Evolutionary conservation across 2,329 filamentous ascomycete genomes (phyloP).

Genomic region (Aspergillus ochraceoroseus): DNA sequence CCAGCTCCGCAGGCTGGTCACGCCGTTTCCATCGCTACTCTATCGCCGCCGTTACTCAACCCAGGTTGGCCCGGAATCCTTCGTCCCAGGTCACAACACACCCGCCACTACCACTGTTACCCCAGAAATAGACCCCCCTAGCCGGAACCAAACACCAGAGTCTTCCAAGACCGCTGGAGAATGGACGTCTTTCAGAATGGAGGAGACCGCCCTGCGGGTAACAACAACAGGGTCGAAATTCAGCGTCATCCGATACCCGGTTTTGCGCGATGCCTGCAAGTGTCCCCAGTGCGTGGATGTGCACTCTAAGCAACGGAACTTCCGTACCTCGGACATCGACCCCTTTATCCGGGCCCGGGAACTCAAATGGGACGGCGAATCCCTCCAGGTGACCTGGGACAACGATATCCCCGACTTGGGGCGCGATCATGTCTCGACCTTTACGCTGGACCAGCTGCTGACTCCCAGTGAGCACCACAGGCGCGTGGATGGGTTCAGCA

Average conservation of each 20-base stretch:
- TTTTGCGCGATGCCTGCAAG: slow-evolving; percentile 54
- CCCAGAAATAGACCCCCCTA: too few species aligned
- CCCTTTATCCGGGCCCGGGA: slow-evolving; percentile 40
- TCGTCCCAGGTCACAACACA: too few species aligned
- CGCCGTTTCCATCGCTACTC: slow-evolving; percentile 5
- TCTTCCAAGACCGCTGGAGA: too few species aligned
- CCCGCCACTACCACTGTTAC: not conserved
- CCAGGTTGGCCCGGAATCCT: not conserved
- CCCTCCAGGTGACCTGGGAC: slow-evolving; percentile 58
- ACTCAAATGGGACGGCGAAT: slow-evolving; percentile 35
- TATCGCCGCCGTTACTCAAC: slow-evolving; percentile 11
- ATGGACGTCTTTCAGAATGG: too few species aligned
- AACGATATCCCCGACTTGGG: slow-evolving; percentile 50
- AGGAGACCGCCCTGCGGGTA: too few species aligned
- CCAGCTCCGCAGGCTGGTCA: slow-evolving; percentile 9
- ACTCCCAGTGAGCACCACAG: not conserved
- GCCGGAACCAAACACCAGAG: too few species aligned
- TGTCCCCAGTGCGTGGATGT: slow-evolving; percentile 53
- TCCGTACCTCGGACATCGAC: slow-evolving; percentile 62
- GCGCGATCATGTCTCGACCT: slow-evolving; percentile 40
- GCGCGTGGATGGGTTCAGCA: not conserved
- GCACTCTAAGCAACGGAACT: slow-evolving; percentile 59
- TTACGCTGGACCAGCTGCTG: slow-evolving; percentile 20
- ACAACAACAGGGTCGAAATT: too few species aligned
- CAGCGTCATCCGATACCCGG: slow-evolving; percentile 17